A percentile compares a stretch with the other conserved stretches of the same genome.
phyloP scores from a whole-genome alignment of 495 filamentous ascomycete genomes.

The Penicillium egyptiacum region DNA sequence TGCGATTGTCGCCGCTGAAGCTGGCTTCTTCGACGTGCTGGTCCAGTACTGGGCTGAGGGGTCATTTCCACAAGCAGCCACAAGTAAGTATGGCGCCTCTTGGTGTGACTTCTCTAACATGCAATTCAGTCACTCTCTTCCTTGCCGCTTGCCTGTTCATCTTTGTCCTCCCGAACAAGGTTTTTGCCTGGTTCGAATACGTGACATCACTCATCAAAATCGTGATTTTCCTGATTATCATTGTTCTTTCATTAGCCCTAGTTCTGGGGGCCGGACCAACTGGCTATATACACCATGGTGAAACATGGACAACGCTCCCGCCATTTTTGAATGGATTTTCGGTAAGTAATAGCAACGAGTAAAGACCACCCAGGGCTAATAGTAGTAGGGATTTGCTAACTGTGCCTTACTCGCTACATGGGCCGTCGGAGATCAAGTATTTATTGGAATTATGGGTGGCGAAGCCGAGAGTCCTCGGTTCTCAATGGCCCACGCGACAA shows the following conservation, averaged over 20 bases:
- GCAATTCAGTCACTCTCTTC: constrained; percentile 26
- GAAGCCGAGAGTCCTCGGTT: constrained; percentile 30
- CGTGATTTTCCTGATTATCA: constrained; percentile 32
- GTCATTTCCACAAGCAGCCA: constrained; percentile 21
- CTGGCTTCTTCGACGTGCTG: constrained; percentile 28
- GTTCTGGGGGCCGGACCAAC: constrained; percentile 32
- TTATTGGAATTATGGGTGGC: constrained; percentile 27
- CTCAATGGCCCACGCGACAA: constrained; percentile 31
- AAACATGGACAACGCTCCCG: constrained; percentile 25
- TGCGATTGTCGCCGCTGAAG: constrained; percentile 31
- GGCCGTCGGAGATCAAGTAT: constrained; percentile 30
- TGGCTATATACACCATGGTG: constrained; percentile 27
- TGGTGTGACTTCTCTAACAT: too few relatives aligned
- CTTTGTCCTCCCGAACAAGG: constrained; percentile 25
- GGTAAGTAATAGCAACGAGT: too few relatives aligned
- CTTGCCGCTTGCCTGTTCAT: constrained; percentile 24
- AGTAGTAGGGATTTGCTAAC: constrained; percentile 20
- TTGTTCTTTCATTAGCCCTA: constrained; percentile 26
- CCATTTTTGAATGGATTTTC: constrained; percentile 32
- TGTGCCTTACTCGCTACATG: constrained; percentile 33
- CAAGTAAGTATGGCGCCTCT: background rate
- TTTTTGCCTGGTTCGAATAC: constrained; percentile 37
- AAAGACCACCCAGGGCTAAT: too few relatives aligned
- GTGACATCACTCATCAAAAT: constrained; percentile 33
- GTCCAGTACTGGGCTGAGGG: constrained; percentile 32